Evolutionary conservation across 257 asterid genomes (phyloP).

Genomic region (Marsdenia floribunda): DNA sequence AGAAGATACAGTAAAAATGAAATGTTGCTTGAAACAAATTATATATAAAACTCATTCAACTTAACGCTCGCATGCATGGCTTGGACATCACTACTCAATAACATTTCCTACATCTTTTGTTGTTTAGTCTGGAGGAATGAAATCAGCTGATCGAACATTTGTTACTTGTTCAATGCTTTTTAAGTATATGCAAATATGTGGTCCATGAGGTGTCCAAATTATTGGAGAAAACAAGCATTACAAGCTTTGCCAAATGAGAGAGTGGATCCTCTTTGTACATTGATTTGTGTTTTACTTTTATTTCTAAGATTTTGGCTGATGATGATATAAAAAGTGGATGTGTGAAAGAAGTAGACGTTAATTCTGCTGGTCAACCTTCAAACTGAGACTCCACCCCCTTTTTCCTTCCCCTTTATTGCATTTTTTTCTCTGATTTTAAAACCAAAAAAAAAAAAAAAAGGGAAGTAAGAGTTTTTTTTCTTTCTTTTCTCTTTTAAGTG

Average conservation of each 20-base stretch:
- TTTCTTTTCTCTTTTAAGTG: neutral
- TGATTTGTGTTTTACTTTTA: neutral
- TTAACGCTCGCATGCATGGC: neutral
- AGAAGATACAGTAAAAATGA: too few species aligned
- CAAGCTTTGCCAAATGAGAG: neutral
- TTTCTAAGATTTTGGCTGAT: neutral
- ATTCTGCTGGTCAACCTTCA: neutral
- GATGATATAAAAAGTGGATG: neutral
- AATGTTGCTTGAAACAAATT: neutral
- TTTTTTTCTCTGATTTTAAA: neutral
- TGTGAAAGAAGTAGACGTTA: neutral
- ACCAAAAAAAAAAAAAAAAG: neutral
- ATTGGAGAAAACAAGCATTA: neutral
- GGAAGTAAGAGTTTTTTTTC: neutral
- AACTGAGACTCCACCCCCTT: neutral
- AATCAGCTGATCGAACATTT: neutral
- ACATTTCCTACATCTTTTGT: neutral
- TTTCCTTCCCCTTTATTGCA: neutral
- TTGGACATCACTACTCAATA: neutral
- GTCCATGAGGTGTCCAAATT: neutral
- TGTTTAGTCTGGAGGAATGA: neutral
- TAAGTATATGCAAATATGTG: neutral
- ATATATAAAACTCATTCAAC: neutral
- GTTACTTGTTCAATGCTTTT: neutral
- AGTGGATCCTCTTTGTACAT: neutral